phyloP scores from a whole-genome alignment of 768 basidiomycete genomes.

The Leccinum variicolor region DNA sequence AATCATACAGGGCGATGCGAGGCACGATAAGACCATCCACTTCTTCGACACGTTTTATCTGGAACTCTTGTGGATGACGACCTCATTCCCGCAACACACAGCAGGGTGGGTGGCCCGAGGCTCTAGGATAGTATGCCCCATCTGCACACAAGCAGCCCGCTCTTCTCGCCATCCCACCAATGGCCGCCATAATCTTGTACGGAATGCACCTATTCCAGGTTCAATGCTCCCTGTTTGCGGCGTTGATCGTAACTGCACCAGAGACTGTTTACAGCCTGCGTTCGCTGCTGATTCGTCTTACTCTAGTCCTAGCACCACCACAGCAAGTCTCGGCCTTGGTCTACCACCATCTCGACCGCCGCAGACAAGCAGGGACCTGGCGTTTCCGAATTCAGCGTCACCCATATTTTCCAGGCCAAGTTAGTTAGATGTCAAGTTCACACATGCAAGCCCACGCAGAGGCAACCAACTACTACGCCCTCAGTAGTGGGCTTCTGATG shows the following conservation, averaged over 20 bases:
- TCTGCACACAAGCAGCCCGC: not conserved
- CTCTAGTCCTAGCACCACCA: too few relatives aligned
- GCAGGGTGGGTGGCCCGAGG: slow-evolving; percentile 49
- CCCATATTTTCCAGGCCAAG: slow-evolving; percentile 57
- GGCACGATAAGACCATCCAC: slow-evolving; percentile 64
- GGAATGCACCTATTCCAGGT: slow-evolving; percentile 45
- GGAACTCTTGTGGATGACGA: slow-evolving; percentile 73
- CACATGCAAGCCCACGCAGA: slow-evolving; percentile 48
- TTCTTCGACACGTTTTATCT: slow-evolving; percentile 68
- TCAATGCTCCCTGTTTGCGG: slow-evolving; percentile 60
- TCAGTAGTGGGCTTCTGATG: slow-evolving; percentile 53
- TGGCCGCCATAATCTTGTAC: slow-evolving; percentile 58
- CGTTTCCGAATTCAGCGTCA: slow-evolving; percentile 33
- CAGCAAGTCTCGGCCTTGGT: too few relatives aligned
- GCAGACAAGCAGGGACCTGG: too few relatives aligned
- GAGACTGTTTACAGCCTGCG: slow-evolving; percentile 31
- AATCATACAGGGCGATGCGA: slow-evolving; percentile 71
- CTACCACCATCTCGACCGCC: too few relatives aligned
- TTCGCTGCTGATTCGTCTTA: slow-evolving; percentile 24
- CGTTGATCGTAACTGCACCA: slow-evolving; percentile 67
- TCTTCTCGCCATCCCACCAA: too few relatives aligned
- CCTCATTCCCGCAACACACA: slow-evolving; percentile 66
- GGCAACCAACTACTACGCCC: slow-evolving; percentile 36
- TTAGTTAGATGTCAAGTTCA: slow-evolving; percentile 33
- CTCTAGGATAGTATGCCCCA: too few relatives aligned